phyloP scores from a whole-genome alignment of 202 grass and related monocot genomes.

The Elaeis oleifera region DNA sequence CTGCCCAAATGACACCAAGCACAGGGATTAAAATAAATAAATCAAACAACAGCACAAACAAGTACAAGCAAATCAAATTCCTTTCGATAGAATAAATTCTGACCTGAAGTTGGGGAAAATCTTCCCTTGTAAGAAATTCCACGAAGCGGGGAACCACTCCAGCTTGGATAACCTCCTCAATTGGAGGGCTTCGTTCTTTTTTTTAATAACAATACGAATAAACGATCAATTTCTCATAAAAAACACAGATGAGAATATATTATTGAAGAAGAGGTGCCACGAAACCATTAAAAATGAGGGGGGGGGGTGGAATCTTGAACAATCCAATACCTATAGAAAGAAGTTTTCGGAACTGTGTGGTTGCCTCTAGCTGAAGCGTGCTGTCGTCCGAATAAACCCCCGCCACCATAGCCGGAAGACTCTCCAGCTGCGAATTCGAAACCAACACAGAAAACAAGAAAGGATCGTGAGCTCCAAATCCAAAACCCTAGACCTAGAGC shows the following conservation, averaged over 20 bases:
- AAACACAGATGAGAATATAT: not conserved
- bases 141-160: constrained; percentile 87
- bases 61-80: not conserved
- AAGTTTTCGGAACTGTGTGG: constrained; percentile 86
- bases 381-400: constrained; percentile 74
- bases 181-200: constrained; percentile 75
- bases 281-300: too few relatives aligned
- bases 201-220: not conserved
- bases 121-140: constrained; percentile 73
- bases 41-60: not conserved
- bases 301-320: too few relatives aligned
- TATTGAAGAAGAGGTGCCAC: too few relatives aligned
- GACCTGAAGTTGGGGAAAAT: constrained; percentile 90
- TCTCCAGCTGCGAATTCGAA: constrained; percentile 49
- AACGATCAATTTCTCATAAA: not conserved
- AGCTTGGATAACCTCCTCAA: constrained; percentile 82
- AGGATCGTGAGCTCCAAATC: not conserved
- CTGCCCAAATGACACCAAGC: constrained; percentile 21
- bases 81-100: constrained; percentile 1
- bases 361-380: constrained; percentile 59
- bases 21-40: not conserved
- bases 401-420: constrained; percentile 68
- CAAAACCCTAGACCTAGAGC: not conserved
- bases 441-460: not conserved
- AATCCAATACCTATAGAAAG: constrained; percentile 64